Conservation (phyloP, 2,329 filamentous ascomycete genomes). For the Huntiella omanensis region DNA sequence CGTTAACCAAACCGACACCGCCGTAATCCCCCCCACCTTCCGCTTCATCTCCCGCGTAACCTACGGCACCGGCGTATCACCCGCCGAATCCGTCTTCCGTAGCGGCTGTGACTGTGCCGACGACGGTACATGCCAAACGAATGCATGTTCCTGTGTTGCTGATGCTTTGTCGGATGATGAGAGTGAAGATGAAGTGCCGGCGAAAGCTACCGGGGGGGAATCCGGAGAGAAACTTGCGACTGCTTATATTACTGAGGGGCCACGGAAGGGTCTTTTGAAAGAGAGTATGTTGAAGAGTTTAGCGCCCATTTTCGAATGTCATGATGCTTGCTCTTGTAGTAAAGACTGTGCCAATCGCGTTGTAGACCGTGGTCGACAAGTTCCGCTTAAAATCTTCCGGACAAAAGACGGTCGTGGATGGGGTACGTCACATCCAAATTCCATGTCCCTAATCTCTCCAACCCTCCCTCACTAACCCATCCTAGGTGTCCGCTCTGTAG, state of each 20-base stretch:
- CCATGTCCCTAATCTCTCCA: not conserved
- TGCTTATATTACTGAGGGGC: slow-evolving; percentile 43
- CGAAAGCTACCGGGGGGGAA: slow-evolving; percentile 14
- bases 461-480: not conserved
- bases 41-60: slow-evolving; percentile 47
- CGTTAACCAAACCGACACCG: slow-evolving; percentile 41
- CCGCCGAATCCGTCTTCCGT: slow-evolving; percentile 41
- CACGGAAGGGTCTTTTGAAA: slow-evolving; percentile 32
- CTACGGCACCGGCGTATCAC: slow-evolving; percentile 38
- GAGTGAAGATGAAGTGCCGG: slow-evolving; percentile 3
- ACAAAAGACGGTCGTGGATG: slow-evolving; percentile 50
- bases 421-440: slow-evolving; percentile 30
- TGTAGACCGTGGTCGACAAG: slow-evolving; percentile 52
- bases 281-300: slow-evolving; percentile 32
- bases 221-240: slow-evolving; percentile 23
- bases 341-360: slow-evolving; percentile 52
- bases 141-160: slow-evolving; percentile 50
- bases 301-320: slow-evolving; percentile 63
- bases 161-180: slow-evolving; percentile 35
- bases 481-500: slow-evolving; percentile 42
- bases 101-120: slow-evolving; percentile 49
- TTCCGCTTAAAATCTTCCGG: slow-evolving; percentile 60
- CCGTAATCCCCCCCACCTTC: slow-evolving; percentile 42
- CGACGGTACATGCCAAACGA: slow-evolving; percentile 47
- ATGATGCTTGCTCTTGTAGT: slow-evolving; percentile 48